These are phyloP conservation scores for Aureobasidium sp. DNA, from an alignment of 2,329 filamentous ascomycete species.

Conservation along the genomic window DNA sequence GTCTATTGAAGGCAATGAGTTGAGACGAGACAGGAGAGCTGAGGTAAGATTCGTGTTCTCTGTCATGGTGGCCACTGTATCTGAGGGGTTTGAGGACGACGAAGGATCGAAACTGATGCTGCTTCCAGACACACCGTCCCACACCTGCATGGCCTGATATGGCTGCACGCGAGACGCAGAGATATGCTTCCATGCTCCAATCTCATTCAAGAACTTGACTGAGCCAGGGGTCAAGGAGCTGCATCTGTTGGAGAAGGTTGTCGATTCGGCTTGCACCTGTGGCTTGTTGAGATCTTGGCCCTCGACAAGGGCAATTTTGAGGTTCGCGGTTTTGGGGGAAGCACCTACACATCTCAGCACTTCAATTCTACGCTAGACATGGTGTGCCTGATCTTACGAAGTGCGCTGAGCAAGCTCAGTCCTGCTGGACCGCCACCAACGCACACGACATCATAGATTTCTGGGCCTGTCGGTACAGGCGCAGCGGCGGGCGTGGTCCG, in stretches of 20 bases:
- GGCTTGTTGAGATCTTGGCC: slow-evolving; percentile 71
- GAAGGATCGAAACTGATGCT: slow-evolving; percentile 64
- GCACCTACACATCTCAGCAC: slow-evolving; percentile 15
- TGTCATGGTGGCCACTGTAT: slow-evolving; percentile 82
- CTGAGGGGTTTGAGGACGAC: not conserved
- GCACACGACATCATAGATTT: slow-evolving; percentile 89
- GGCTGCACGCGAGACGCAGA: slow-evolving; percentile 66
- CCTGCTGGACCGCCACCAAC: slow-evolving; percentile 86
- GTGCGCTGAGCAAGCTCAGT: slow-evolving; percentile 42
- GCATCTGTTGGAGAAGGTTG: slow-evolving; percentile 83
- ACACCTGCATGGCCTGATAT: slow-evolving; percentile 96
- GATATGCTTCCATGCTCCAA: slow-evolving; percentile 79
- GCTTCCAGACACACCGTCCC: slow-evolving; percentile 86
- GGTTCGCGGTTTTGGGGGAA: slow-evolving; percentile 47
- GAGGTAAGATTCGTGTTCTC: slow-evolving; percentile 88
- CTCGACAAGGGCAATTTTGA: slow-evolving; percentile 85
- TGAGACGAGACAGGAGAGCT: slow-evolving; percentile 62
- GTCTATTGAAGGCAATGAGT: slow-evolving; percentile 39
- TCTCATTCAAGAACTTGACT: slow-evolving; percentile 65
- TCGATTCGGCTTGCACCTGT: slow-evolving; percentile 55
- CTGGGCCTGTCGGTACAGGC: slow-evolving; percentile 34
- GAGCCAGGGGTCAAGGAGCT: slow-evolving; percentile 89
- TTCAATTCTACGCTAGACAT: not conserved
- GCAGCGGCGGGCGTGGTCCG: not conserved
- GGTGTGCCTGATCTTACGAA: slow-evolving; percentile 25